Conservation (phyloP, 2,329 filamentous ascomycete species). For the Colletotrichum gloeosporioides region DNA sequence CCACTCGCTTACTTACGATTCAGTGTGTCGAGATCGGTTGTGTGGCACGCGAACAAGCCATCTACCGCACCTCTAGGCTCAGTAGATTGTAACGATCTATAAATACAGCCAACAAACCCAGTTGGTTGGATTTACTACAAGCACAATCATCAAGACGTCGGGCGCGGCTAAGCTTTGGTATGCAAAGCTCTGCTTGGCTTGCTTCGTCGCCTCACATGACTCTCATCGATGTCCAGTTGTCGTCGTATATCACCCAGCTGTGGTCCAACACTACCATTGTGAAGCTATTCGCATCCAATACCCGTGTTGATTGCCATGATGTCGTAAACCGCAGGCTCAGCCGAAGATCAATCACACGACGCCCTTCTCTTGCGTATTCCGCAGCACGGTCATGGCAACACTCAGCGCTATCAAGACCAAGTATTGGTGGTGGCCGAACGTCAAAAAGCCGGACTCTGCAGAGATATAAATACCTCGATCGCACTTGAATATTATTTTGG, state of each 20-base stretch:
- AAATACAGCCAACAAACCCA: not conserved
- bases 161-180: too few species aligned
- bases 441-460: not conserved
- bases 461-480: not conserved
- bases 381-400: not conserved
- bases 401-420: not conserved
- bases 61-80: not conserved
- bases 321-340: rapidly evolving
- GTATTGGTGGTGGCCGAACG: not conserved
- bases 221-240: not conserved
- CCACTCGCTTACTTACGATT: not conserved
- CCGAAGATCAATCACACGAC: not conserved
- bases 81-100: not conserved
- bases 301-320: not conserved
- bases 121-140: not conserved
- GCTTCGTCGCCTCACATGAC: not conserved
- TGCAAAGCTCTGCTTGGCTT: not conserved
- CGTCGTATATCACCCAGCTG: not conserved
- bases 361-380: not conserved
- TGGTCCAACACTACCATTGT: not conserved
- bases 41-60: not conserved
- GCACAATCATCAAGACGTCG: too few species aligned
- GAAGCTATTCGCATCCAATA: not conserved
- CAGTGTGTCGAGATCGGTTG: not conserved
- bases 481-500: not conserved